Percentiles rank a stretch among this genome's conserved stretches.
These are phyloP conservation scores for Paramecium sexaurelia DNA, from an alignment of 73 alveolate genomes.

Conservation along the genomic window DNA sequence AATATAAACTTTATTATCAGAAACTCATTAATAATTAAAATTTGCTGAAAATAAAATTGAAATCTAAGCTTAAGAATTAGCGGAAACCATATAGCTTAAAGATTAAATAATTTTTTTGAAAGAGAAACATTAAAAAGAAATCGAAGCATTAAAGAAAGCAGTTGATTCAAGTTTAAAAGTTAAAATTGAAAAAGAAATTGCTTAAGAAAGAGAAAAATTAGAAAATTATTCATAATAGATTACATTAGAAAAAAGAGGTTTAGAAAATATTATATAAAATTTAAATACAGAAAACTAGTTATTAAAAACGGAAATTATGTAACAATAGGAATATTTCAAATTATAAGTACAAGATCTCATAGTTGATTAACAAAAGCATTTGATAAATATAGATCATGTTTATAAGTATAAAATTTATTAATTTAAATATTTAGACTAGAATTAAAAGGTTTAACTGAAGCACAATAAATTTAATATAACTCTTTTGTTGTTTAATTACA, in stretches of 20 bases:
- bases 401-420: neutral
- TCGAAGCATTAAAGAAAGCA: conserved; percentile 39
- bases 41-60: conserved; percentile 18
- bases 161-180: conserved; percentile 35
- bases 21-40: conserved; percentile 31
- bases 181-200: conserved; percentile 40
- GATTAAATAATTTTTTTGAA: neutral
- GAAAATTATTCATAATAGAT: conserved; percentile 4
- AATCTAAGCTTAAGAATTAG: neutral
- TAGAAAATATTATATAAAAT: conserved; percentile 15
- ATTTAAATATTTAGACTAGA: neutral
- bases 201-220: conserved; percentile 53
- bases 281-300: conserved; percentile 38
- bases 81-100: neutral
- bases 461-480: conserved; percentile 15
- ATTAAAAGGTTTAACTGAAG: conserved; percentile 56
- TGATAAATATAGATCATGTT: conserved; percentile 40
- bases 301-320: neutral
- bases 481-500: neutral
- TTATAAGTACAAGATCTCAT: conserved; percentile 29
- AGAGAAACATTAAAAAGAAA: conserved; percentile 42
- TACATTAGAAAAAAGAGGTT: neutral
- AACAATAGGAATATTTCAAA: conserved; percentile 41
- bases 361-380: conserved; percentile 16
- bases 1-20: neutral